phyloP scores from a whole-genome alignment of 2,329 filamentous ascomycete species.

The Colletotrichum sp. region DNA sequence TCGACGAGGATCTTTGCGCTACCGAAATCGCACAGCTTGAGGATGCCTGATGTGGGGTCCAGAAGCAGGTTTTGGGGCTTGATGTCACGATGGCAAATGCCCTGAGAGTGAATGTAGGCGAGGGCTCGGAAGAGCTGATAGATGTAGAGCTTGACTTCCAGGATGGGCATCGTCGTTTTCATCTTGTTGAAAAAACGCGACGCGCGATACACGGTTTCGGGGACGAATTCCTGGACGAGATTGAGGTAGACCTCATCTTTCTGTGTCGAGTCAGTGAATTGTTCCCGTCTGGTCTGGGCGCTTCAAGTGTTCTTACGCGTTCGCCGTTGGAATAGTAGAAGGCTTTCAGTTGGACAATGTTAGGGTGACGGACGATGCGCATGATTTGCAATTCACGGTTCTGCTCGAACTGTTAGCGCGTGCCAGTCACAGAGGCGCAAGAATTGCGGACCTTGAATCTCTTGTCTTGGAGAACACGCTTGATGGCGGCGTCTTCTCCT shows the following conservation, averaged over 20 bases:
- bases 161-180: constrained; percentile 99
- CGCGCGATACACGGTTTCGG: constrained; percentile 96
- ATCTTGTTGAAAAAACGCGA: constrained; percentile 99
- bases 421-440: background rate
- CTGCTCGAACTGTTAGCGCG: constrained; percentile 50
- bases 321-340: constrained; percentile 99
- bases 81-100: constrained; percentile 98
- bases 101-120: constrained; percentile 98
- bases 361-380: constrained; percentile 98
- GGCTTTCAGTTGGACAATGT: constrained; percentile 98
- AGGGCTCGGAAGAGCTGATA: constrained; percentile 99
- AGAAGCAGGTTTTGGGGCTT: constrained; percentile 98
- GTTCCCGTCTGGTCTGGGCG: background rate
- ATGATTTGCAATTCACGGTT: constrained; percentile 99
- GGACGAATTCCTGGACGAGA: constrained; percentile 96
- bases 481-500: constrained; percentile 98
- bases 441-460: constrained; percentile 83
- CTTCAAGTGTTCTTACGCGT: constrained; percentile 68
- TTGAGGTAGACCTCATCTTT: constrained; percentile 99
- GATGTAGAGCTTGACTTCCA: constrained; percentile 99
- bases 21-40: constrained; percentile 98
- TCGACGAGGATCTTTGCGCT: constrained; percentile 98
- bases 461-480: constrained; percentile 98
- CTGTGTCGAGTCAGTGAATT: constrained; percentile 44
- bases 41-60: constrained; percentile 86